phyloP scores from a whole-genome alignment of 495 filamentous ascomycete genomes.

The Penicillium ochrochloron region DNA sequence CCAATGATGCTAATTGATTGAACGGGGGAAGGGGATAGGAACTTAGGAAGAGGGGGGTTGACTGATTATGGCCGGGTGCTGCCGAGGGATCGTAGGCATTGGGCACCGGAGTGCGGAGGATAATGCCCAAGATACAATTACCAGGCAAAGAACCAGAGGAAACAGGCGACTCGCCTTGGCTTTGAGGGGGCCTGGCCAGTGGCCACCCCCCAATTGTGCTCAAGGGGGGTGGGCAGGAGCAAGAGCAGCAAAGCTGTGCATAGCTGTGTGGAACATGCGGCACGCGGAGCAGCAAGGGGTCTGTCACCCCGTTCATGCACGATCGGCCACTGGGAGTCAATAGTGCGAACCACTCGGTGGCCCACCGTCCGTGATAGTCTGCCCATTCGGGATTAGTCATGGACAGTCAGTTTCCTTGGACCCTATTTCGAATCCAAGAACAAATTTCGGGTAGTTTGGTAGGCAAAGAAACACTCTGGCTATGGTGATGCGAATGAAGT shows the following conservation, averaged over 20 bases:
- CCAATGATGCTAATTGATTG: conserved; percentile 4
- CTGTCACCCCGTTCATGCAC: conserved; percentile 41
- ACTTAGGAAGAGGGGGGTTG: background rate
- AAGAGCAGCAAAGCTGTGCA: background rate
- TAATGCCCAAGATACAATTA: background rate
- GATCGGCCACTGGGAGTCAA: conserved; percentile 25
- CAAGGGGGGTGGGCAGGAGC: conserved; percentile 7
- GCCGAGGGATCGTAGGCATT: conserved; percentile 11
- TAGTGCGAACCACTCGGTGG: conserved; percentile 22
- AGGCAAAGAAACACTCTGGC: no score
- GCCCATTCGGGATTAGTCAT: background rate
- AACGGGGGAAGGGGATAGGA: background rate
- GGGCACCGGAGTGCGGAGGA: background rate
- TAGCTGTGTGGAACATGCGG: conserved; percentile 44
- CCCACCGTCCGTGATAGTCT: background rate
- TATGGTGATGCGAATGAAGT: background rate
- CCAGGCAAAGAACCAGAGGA: background rate
- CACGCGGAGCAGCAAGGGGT: conserved; percentile 48
- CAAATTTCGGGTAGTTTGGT: background rate
- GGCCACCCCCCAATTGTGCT: background rate
- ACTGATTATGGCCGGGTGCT: conserved; percentile 13
- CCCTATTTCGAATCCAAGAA: background rate
- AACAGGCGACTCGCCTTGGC: conserved; percentile 17
- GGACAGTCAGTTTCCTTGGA: background rate
- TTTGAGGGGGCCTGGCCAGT: background rate